Base-by-base conservation (phyloP, 495 filamentous ascomycete genomes). In the Sabuloglossum arenarium region DNA sequence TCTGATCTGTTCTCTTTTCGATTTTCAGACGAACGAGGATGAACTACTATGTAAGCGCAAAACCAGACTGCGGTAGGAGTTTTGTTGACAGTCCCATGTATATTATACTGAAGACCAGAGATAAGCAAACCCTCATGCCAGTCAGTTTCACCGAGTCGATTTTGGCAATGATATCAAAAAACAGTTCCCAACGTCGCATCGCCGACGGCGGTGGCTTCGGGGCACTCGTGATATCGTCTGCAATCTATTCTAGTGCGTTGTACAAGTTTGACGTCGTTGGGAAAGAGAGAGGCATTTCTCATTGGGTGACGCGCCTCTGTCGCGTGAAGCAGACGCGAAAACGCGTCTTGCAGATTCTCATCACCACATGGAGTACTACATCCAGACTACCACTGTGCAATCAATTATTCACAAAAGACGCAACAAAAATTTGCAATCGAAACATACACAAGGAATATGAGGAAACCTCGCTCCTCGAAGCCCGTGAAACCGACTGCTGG, bases 21-120 rank as follows among this genome's bases (percentile, higher is more conserved):
- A 9, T 24, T 50, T 57, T 14, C 56, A 58, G n/a, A 61, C 57
- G 11, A 59, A 56, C n/a, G 63, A 63, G n/a, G 61, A 61, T 11
- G 59, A 65, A 39, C 57, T 8, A 16, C 8, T 8, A 29, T 30
- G 27, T 19, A 29, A 27, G 47, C 2, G 64, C 54, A 16, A 56
- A 55, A 25, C 61, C 59, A 51, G 28, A 43, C 39, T 6, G n/a
- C 16, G 34, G 16, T 37, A n/a, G 45, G n/a, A 1, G 23, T 29
- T n/a, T 6, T 51, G 31, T 39, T 37, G 25, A 19, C 24, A 30
- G 53, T 27, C 53, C 31, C 37, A 27, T 55, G 37, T 25, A 28
- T 11, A 55, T 23, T 16, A 28, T 12, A 39, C 16, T n/a, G 14
- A 54, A 6, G 9, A 14, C 32, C 23, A 24, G 30, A 39, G 9